Conservation (phyloP, 495 filamentous ascomycete genomes). For the Extremus antarcticus region DNA sequence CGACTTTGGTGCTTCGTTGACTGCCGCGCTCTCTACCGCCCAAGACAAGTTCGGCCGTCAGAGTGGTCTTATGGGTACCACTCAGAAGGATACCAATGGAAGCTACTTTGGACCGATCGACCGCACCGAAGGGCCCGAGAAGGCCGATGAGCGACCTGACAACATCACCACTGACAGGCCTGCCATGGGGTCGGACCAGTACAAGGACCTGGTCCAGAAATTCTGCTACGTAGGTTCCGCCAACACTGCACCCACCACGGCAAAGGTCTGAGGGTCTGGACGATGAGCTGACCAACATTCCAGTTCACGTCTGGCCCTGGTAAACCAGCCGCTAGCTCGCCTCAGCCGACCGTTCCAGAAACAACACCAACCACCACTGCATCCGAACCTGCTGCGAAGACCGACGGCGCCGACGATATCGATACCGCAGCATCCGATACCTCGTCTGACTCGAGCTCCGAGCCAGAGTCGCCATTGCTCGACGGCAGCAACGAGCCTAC, state of each 20-base stretch:
- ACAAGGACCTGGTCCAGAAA: slow-evolving; percentile 90
- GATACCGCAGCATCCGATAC: background rate
- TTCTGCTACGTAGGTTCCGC: slow-evolving; percentile 91
- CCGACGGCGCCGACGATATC: slow-evolving; percentile 17
- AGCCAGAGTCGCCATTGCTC: slow-evolving; percentile 13
- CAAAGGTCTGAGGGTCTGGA: background rate
- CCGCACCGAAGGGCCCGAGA: slow-evolving; percentile 8
- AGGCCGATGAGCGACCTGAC: slow-evolving; percentile 32
- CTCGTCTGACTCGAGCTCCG: slow-evolving; percentile 22
- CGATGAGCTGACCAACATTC: slow-evolving; percentile 20
- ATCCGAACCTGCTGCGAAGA: slow-evolving; percentile 9
- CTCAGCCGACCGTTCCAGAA: background rate
- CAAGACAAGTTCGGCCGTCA: slow-evolving; percentile 42
- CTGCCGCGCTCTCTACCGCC: slow-evolving; percentile 63
- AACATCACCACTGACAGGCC: slow-evolving; percentile 50
- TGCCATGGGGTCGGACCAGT: slow-evolving; percentile 67
- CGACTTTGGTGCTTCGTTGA: slow-evolving; percentile 82
- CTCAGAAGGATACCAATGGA: slow-evolving; percentile 6
- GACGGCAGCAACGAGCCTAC: slow-evolving; percentile 18
- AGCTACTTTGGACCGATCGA: slow-evolving; percentile 23
- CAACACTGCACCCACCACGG: slow-evolving; percentile 9
- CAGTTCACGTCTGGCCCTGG: slow-evolving; percentile 30
- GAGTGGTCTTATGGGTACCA: slow-evolving; percentile 31
- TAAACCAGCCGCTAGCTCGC: slow-evolving; percentile 20
- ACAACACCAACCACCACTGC: slow-evolving; percentile 8